phyloP scores from a whole-genome alignment of 768 basidiomycete genomes.

The Leccinum rimulosum region DNA sequence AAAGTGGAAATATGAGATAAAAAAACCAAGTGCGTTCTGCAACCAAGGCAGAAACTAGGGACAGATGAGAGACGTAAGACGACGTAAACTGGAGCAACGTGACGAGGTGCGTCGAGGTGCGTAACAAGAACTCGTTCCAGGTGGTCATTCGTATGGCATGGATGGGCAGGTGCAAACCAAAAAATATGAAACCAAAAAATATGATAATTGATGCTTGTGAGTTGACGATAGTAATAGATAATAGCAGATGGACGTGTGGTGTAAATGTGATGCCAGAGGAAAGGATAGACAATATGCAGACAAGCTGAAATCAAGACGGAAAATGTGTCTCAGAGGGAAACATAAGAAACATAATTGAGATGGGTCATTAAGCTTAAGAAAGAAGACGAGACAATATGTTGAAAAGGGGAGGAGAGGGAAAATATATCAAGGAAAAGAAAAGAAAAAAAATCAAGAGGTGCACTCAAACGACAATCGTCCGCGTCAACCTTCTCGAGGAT shows the following conservation, averaged over 20 bases:
- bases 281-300: constrained; percentile 25
- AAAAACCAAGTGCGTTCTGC: background rate
- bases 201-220: constrained; percentile 9
- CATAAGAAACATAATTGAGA: constrained; percentile 18
- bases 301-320: constrained; percentile 15
- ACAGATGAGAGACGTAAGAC: constrained; percentile 9
- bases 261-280: constrained; percentile 9
- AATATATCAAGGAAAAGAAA: background rate
- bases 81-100: constrained; percentile 10
- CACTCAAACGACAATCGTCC: constrained; percentile 30
- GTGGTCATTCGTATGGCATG: constrained; percentile 3
- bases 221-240: constrained; percentile 36
- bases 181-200: background rate
- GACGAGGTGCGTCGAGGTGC: constrained; percentile 9
- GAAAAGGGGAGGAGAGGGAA: background rate
- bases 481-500: constrained; percentile 49
- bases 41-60: constrained; percentile 7
- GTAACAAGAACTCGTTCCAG: constrained; percentile 20
- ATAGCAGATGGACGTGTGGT: constrained; percentile 25
- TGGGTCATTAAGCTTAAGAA: constrained; percentile 14
- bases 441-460: no score
- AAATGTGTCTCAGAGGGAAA: constrained; percentile 4
- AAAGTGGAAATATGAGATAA: background rate
- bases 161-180: background rate
- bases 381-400: constrained; percentile 3